Percentiles rank a stretch among this genome's conserved stretches.
Conservation (phyloP, 805 yeast genomes). For the Teunomyces lycoperdinae region DNA sequence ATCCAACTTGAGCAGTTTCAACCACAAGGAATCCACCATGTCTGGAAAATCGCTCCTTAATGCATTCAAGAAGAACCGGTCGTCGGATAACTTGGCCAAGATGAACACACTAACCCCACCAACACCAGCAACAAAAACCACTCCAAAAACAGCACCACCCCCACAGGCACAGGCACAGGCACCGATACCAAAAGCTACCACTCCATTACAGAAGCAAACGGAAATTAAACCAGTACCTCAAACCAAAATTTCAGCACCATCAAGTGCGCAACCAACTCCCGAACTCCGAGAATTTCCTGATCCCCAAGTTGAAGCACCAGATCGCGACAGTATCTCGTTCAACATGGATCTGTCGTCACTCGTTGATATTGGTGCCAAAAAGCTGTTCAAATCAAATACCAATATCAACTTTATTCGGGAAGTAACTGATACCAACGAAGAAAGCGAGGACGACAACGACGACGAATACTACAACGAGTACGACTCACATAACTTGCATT, state of each 20-base stretch:
- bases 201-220: background rate
- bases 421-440: conserved; percentile 17
- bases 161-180: background rate
- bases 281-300: background rate
- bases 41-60: conserved; percentile 12
- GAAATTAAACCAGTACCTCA: background rate
- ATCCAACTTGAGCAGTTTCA: conserved; percentile 20
- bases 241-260: background rate
- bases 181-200: background rate
- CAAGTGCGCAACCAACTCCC: background rate
- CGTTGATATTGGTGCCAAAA: conserved; percentile 2
- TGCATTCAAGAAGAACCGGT: conserved; percentile 22
- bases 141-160: background rate
- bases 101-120: background rate
- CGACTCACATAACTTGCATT: conserved; percentile 19
- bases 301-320: background rate
- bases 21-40: background rate
- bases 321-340: background rate
- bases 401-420: conserved; percentile 28
- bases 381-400: conserved; percentile 14
- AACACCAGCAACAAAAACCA: background rate
- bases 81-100: conserved; percentile 14
- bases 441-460: conserved; percentile 5
- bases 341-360: background rate
- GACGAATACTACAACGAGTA: conserved; percentile 13